Percentiles rank a stretch among this genome's conserved stretches.
Conservation (phyloP, 2,329 filamentous ascomycete genomes). For the Pseudogymnoascus sp. region DNA sequence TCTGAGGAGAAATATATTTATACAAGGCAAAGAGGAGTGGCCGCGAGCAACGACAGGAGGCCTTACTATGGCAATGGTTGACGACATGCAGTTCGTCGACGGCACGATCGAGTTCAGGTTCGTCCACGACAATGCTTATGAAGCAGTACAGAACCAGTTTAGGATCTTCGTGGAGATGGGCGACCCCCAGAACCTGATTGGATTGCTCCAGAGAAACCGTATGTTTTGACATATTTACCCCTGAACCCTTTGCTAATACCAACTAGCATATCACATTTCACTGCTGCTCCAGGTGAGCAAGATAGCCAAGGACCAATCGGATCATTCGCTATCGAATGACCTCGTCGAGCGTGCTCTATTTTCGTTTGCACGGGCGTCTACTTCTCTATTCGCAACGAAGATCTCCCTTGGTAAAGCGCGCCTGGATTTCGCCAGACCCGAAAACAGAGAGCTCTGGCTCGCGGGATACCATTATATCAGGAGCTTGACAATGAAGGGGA, state of each 20-base stretch:
- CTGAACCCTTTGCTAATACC: conserved; percentile 16
- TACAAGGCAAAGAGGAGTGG: conserved; percentile 66
- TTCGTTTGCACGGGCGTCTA: conserved; percentile 80
- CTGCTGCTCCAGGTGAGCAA: conserved; percentile 89
- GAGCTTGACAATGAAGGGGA: conserved; percentile 82
- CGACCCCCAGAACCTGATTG: conserved; percentile 74
- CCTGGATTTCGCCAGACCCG: conserved; percentile 69
- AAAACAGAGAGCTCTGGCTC: conserved; percentile 90
- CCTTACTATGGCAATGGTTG: conserved; percentile 66
- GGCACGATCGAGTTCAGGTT: conserved; percentile 68
- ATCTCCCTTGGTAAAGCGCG: conserved; percentile 71
- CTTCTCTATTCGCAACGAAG: conserved; percentile 70
- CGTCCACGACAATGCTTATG: conserved; percentile 65
- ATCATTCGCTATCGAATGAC: conserved; percentile 77
- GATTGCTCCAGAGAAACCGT: conserved; percentile 61
- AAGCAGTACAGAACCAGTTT: conserved; percentile 67
- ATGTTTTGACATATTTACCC: conserved; percentile 18
- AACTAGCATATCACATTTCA: conserved; percentile 74
- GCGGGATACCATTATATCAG: conserved; percentile 82
- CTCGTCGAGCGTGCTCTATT: conserved; percentile 87
- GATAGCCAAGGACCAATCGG: conserved; percentile 84
- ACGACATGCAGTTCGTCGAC: conserved; percentile 34
- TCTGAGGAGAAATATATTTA: conserved; percentile 55
- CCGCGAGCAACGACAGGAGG: conserved; percentile 64
- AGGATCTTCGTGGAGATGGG: conserved; percentile 71